Percentiles rank a stretch among this genome's conserved stretches.
phyloP scores from a whole-genome alignment of 257 asterid species.

The Pogostemon cablin region DNA sequence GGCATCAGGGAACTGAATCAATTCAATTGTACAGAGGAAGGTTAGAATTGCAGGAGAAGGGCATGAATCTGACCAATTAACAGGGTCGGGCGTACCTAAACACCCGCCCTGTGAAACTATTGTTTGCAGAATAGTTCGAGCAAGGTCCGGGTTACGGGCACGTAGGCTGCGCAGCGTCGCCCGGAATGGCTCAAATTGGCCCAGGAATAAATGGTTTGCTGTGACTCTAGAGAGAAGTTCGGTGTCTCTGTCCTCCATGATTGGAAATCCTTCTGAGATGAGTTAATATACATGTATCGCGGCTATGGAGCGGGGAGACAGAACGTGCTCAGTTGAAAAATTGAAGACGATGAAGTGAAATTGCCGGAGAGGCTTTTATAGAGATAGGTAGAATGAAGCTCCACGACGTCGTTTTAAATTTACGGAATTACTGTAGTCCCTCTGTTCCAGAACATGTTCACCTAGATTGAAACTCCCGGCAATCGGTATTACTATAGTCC shows the following conservation, averaged over 20 bases:
- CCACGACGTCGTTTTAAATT: constrained; percentile 31
- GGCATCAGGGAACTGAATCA: constrained; percentile 79
- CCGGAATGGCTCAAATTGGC: constrained; percentile 94
- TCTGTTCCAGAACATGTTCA: no score
- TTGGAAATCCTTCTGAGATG: constrained; percentile 28
- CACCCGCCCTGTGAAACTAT: constrained; percentile 70
- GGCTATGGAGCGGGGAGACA: constrained; percentile 5
- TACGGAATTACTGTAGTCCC: not conserved
- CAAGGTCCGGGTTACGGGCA: constrained; percentile 73
- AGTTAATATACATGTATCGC: constrained; percentile 32
- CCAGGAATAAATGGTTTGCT: constrained; percentile 79
- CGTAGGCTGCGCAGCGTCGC: constrained; percentile 79
- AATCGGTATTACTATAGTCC: no score
- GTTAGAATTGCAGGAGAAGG: constrained; percentile 78
- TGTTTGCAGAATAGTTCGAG: constrained; percentile 75
- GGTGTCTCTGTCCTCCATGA: constrained; percentile 73
- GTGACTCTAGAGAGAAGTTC: constrained; percentile 66
- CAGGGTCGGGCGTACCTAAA: constrained; percentile 55
- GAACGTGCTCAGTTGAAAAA: constrained; percentile 32
- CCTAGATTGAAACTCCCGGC: no score
- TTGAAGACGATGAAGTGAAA: constrained; percentile 26
- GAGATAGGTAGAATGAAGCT: constrained; percentile 24
- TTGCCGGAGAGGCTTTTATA: constrained; percentile 26
- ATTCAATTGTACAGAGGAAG: constrained; percentile 72
- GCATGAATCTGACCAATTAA: constrained; percentile 79